Evolutionary conservation across 2,329 filamentous ascomycete genomes (phyloP).

Genomic region (Ciborinia camelliae): DNA sequence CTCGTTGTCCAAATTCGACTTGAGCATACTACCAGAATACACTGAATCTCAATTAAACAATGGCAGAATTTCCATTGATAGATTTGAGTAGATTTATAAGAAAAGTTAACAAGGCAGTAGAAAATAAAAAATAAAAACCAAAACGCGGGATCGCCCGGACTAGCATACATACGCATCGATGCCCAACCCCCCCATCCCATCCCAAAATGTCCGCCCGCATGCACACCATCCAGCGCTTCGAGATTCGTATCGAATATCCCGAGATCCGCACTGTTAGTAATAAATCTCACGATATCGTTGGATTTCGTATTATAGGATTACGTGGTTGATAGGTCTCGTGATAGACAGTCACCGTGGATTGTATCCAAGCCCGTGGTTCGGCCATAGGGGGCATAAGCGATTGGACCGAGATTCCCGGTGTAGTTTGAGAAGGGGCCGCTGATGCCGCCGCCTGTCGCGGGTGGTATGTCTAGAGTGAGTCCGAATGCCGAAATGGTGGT

Average conservation of each 20-base stretch:
- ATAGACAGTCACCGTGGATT: conserved; percentile 12
- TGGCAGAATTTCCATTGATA: background rate
- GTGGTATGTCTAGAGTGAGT: conserved; percentile 38
- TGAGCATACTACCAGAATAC: no score
- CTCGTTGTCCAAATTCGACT: no score
- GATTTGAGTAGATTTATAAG: no score
- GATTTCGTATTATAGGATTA: conserved; percentile 7
- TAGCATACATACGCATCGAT: conserved; percentile 43
- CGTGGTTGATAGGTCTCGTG: background rate
- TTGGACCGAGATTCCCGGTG: conserved; percentile 9
- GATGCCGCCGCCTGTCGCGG: conserved; percentile 52
- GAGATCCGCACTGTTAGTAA: background rate
- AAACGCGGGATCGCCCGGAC: conserved; percentile 45
- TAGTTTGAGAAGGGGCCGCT: conserved; percentile 7
- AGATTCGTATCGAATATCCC: background rate
- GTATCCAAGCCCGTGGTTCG: conserved; percentile 6
- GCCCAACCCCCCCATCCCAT: conserved; percentile 10
- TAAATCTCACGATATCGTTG: background rate
- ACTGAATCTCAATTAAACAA: background rate
- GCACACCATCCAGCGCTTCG: conserved; percentile 8
- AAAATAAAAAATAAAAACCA: conserved; percentile 39
- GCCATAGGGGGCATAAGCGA: background rate
- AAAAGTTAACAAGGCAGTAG: no score
- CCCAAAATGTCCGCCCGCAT: conserved; percentile 6
- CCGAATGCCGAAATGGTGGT: conserved; percentile 30